Conservation (phyloP, 208 protist genomes). For the Porcisia hertigi region DNA sequence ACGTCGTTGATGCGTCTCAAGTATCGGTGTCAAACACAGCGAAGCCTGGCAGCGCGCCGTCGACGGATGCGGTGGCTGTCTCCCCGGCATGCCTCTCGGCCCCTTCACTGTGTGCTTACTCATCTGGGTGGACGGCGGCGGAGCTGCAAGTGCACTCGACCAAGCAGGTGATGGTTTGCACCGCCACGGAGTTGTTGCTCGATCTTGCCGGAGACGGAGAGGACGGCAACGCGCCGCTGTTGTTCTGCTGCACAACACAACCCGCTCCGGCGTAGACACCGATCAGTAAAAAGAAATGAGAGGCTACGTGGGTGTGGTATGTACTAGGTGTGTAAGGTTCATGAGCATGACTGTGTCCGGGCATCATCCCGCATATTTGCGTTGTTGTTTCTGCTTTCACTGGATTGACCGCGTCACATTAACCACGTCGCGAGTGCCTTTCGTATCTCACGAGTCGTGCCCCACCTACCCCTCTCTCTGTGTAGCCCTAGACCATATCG, state of each 20-base stretch:
- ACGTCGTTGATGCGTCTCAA: not conserved
- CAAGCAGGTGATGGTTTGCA: slow-evolving; percentile 21
- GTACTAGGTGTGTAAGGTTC: not conserved
- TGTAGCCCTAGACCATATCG: too few species aligned
- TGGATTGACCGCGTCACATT: too few species aligned
- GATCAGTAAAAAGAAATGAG: not conserved
- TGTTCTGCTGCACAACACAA: slow-evolving; percentile 23
- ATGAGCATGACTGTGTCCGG: not conserved
- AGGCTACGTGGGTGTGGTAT: not conserved
- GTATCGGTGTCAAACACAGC: not conserved
- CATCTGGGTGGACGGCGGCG: slow-evolving; percentile 27
- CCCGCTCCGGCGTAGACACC: not conserved
- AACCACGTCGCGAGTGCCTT: too few species aligned
- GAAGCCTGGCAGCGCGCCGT: not conserved
- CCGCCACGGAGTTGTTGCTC: slow-evolving; percentile 20
- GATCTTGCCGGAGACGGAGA: slow-evolving; percentile 8
- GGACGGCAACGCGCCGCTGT: slow-evolving; percentile 24
- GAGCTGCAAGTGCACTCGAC: slow-evolving; percentile 38
- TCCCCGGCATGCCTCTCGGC: not conserved
- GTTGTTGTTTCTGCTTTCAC: too few species aligned
- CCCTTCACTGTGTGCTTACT: slow-evolving; percentile 1
- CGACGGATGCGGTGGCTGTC: not conserved
- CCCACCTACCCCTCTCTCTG: too few species aligned
- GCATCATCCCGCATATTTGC: not conserved
- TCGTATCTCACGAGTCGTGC: too few species aligned